Conservation (phyloP, 2,329 filamentous ascomycete species). For the Cyanodermella asteris region DNA sequence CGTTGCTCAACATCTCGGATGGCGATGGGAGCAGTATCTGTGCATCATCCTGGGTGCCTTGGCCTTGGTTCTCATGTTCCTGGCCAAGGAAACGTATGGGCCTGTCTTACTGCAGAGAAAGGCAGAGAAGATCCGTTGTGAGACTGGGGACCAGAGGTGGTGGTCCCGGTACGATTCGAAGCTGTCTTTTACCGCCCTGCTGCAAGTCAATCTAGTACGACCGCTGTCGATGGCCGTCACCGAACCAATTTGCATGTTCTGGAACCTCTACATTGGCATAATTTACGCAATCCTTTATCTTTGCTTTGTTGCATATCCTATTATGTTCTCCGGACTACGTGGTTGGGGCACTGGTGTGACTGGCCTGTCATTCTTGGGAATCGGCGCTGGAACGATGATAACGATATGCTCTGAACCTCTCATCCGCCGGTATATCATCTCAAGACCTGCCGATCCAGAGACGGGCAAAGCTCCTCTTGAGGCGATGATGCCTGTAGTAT, state of each 20-base stretch:
- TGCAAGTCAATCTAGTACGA: constrained; percentile 52
- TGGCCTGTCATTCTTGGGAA: constrained; percentile 59
- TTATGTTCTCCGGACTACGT: not conserved
- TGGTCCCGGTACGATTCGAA: constrained; percentile 66
- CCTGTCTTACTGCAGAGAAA: constrained; percentile 47
- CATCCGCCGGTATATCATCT: constrained; percentile 55
- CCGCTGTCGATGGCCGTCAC: constrained; percentile 50
- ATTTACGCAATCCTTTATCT: constrained; percentile 50
- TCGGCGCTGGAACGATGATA: constrained; percentile 33
- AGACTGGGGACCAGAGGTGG: constrained; percentile 48
- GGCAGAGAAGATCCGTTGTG: constrained; percentile 40
- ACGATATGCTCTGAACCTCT: constrained; percentile 39
- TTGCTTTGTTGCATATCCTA: constrained; percentile 38
- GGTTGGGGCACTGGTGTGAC: constrained; percentile 43
- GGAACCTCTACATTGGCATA: constrained; percentile 48
- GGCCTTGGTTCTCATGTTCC: constrained; percentile 33
- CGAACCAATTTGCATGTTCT: constrained; percentile 52
- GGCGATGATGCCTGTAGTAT: constrained; percentile 60
- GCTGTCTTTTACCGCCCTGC: constrained; percentile 37
- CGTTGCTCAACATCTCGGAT: constrained; percentile 44
- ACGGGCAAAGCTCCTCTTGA: constrained; percentile 58
- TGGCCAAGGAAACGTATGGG: constrained; percentile 54
- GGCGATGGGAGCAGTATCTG: constrained; percentile 76
- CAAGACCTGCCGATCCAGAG: constrained; percentile 48
- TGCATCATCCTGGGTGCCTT: constrained; percentile 48